These are phyloP conservation scores for Eutypa lata DNA, from an alignment of 2,329 filamentous ascomycete species.

Conservation along the genomic window DNA sequence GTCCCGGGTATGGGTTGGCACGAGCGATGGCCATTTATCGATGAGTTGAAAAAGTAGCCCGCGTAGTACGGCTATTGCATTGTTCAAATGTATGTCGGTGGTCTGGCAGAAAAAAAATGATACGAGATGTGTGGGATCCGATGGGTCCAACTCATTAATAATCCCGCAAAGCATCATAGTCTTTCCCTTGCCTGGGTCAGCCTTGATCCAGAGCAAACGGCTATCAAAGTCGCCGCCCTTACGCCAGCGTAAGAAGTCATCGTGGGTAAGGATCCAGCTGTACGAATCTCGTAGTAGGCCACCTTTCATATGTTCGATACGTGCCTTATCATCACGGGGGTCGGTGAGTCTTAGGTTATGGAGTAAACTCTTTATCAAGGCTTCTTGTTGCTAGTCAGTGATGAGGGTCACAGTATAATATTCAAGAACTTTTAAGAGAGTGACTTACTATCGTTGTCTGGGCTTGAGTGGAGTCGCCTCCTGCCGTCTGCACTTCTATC, in stretches of 20 bases:
- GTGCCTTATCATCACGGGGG: slow-evolving; percentile 15
- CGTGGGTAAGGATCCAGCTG: slow-evolving; percentile 26
- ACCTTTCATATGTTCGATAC: slow-evolving; percentile 20
- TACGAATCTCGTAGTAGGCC: slow-evolving; percentile 26
- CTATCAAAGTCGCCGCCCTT: too few species aligned
- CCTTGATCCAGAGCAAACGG: slow-evolving; percentile 25
- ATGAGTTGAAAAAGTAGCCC: slow-evolving; percentile 41
- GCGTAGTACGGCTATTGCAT: slow-evolving; percentile 35
- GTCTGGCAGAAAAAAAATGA: slow-evolving; percentile 47
- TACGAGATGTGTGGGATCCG: too few species aligned
- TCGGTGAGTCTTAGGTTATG: too few species aligned
- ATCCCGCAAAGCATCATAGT: slow-evolving; percentile 32
- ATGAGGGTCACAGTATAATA: too few species aligned
- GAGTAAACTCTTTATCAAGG: too few species aligned
- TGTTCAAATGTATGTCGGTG: slow-evolving; percentile 34
- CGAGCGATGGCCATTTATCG: slow-evolving; percentile 27
- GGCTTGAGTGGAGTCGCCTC: too few species aligned
- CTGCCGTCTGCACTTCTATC: too few species aligned
- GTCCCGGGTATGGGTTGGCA: slow-evolving; percentile 30
- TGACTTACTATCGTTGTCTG: too few species aligned
- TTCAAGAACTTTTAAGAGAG: too few species aligned
- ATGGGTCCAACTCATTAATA: slow-evolving; percentile 19
- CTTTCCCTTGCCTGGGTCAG: slow-evolving; percentile 34
- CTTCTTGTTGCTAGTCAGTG: too few species aligned
- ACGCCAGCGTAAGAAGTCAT: too few species aligned